A percentile compares a stretch with the other conserved stretches of the same genome.
These are phyloP conservation scores for Ascomycota sp. DNA, from an alignment of 2,329 filamentous ascomycete species.

Conservation along the genomic window DNA sequence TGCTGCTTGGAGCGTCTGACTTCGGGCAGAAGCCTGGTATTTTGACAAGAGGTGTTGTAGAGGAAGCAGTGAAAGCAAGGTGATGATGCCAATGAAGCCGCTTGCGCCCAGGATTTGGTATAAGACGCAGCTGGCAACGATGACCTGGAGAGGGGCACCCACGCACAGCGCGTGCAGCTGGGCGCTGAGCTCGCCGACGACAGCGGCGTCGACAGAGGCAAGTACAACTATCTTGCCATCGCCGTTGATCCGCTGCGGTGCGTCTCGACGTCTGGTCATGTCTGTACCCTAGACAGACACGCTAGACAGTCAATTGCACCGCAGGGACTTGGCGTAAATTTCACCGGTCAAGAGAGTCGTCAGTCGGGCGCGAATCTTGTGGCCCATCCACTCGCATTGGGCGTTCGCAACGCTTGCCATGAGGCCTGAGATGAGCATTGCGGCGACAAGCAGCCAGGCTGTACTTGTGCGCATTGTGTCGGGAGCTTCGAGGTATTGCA, in stretches of 20 bases:
- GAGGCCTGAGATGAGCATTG: neutral
- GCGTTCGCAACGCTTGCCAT: neutral
- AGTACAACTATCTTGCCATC: neutral
- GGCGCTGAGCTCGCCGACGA: neutral
- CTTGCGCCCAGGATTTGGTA: conserved; percentile 1
- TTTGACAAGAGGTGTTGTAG: neutral
- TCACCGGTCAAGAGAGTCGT: neutral
- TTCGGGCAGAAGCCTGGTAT: neutral
- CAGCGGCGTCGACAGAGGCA: neutral
- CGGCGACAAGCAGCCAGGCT: neutral
- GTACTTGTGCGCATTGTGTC: neutral
- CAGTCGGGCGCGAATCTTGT: neutral
- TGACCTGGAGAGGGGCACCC: neutral
- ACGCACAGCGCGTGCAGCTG: conserved; percentile 1
- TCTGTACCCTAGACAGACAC: neutral
- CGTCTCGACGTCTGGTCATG: no score
- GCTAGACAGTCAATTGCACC: neutral
- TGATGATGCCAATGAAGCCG: neutral
- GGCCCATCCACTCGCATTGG: conserved; percentile 1
- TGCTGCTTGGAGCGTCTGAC: neutral
- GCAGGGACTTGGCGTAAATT: neutral
- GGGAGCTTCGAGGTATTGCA: neutral
- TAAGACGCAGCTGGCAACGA: neutral
- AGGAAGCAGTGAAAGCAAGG: neutral
- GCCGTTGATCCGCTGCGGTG: neutral